These are phyloP conservation scores for Oryza meyeriana DNA, from an alignment of 176 grass and related monocot genomes.

Conservation along the genomic window DNA sequence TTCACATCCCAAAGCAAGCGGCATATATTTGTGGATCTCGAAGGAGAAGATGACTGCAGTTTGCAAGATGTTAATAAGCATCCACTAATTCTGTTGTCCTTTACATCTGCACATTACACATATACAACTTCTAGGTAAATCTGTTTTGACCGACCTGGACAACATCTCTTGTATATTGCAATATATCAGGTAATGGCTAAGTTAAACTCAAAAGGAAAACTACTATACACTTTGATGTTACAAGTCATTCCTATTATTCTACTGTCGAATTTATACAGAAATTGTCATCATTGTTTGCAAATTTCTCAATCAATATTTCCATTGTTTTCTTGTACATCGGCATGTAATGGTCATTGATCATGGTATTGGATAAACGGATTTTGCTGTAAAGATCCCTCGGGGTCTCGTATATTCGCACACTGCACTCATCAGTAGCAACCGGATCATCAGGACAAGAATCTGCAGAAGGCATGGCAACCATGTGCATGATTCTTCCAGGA, in stretches of 20 bases:
- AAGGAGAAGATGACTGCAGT: too few relatives aligned
- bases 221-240: constrained; percentile 41
- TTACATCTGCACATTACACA: constrained; percentile 32
- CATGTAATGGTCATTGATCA: constrained; percentile 99
- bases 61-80: too few relatives aligned
- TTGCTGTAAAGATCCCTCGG: constrained; percentile 85
- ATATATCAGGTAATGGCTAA: constrained; percentile 29
- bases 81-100: neutral
- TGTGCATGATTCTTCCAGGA: constrained; percentile 94
- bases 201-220: neutral
- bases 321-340: constrained; percentile 98
- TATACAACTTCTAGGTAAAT: constrained; percentile 18
- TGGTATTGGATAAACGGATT: constrained; percentile 82
- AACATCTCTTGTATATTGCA: constrained; percentile 14
- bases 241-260: constrained; percentile 32
- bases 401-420: constrained; percentile 74
- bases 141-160: constrained; percentile 14
- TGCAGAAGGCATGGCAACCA: constrained; percentile 62
- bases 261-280: constrained; percentile 48
- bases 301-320: constrained; percentile 94
- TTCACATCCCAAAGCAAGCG: too few relatives aligned
- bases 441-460: constrained; percentile 43
- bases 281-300: constrained; percentile 63
- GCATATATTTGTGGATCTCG: too few relatives aligned
- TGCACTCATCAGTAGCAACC: constrained; percentile 45